phyloP scores from a whole-genome alignment of 257 asterid species.

The Eustoma russellianum region DNA sequence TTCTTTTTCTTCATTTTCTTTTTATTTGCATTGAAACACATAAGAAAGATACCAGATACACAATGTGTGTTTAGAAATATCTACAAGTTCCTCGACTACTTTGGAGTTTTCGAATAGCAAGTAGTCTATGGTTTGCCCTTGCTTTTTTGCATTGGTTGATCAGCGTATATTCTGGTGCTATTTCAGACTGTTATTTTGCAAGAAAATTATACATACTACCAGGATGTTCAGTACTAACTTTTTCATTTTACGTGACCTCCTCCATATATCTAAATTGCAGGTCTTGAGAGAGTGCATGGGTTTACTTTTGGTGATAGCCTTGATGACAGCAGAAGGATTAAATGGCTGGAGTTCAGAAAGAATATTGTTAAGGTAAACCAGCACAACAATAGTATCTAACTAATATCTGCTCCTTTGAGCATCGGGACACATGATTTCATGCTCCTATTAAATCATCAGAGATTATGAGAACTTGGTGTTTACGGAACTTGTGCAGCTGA shows the following conservation, averaged over 20 bases:
- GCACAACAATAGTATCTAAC: neutral
- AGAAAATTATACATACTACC: neutral
- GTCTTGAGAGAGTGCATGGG: conserved; percentile 76
- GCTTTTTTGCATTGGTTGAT: too few relatives aligned
- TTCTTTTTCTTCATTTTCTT: too few relatives aligned
- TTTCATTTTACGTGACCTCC: neutral
- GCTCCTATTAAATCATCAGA: neutral
- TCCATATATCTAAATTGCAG: conserved; percentile 27
- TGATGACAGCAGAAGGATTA: conserved; percentile 45
- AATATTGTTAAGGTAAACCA: conserved; percentile 56
- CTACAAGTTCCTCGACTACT: too few relatives aligned
- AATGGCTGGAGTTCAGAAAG: conserved; percentile 70
- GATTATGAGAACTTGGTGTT: too few relatives aligned
- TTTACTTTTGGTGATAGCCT: conserved; percentile 90
- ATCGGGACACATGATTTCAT: neutral
- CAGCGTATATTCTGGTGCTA: neutral
- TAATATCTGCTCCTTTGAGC: neutral
- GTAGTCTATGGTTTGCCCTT: too few relatives aligned
- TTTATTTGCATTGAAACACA: too few relatives aligned
- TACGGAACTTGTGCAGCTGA: too few relatives aligned
- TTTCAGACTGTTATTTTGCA: neutral
- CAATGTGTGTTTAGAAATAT: too few relatives aligned
- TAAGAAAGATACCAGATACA: too few relatives aligned
- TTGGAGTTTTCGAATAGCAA: too few relatives aligned
- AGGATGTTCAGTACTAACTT: neutral